These are phyloP conservation scores for Phragmites australis DNA, from an alignment of 176 grass and related monocot species.

Conservation along the genomic window DNA sequence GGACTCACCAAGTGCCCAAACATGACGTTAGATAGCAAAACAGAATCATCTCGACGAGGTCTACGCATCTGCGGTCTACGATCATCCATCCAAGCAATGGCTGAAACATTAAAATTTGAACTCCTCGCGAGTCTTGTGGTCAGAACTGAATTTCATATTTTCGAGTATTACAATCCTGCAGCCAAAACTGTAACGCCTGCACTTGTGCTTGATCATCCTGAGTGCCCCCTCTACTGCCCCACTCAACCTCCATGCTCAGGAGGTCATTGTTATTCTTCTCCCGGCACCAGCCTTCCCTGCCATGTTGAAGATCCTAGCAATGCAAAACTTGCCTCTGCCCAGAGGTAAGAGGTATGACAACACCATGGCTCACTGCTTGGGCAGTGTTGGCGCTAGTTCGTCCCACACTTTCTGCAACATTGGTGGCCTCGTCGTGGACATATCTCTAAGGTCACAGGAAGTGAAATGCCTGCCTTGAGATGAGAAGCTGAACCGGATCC, in stretches of 20 bases:
- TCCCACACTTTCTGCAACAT: background rate
- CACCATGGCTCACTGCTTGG: background rate
- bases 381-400: background rate
- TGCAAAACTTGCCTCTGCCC: background rate
- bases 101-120: no score
- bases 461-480: background rate
- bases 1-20: no score
- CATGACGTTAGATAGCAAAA: no score
- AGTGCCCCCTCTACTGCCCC: background rate
- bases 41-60: no score
- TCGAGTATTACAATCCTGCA: background rate
- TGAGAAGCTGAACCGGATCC: conserved; percentile 13
- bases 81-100: no score
- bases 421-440: background rate
- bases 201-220: conserved; percentile 24
- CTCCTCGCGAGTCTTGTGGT: no score
- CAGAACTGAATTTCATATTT: no score
- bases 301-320: background rate
- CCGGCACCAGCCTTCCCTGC: background rate
- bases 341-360: background rate
- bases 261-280: background rate
- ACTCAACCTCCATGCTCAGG: background rate
- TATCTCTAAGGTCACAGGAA: background rate
- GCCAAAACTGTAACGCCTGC: background rate
- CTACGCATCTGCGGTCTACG: no score